Conservation (phyloP, 1,284 basidiomycete species). For the Naganishia sp. region DNA sequence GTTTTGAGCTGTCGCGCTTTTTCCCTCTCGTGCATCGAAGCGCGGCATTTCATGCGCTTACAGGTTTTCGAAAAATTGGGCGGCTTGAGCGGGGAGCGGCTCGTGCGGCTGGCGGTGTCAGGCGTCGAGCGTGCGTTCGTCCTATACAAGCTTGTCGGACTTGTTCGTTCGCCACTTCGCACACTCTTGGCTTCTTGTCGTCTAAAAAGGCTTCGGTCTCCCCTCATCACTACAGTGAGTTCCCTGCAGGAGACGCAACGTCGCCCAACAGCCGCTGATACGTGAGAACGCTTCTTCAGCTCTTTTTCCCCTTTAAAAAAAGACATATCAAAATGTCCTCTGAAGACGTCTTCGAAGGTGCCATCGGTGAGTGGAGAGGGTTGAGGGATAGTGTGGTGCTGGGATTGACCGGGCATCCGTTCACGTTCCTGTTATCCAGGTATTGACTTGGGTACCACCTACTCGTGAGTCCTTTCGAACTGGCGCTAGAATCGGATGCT, state of each 20-base stretch:
- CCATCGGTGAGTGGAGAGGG: conserved; percentile 70
- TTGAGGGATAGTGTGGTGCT: neutral
- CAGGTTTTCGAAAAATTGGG: conserved; percentile 8
- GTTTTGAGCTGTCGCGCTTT: neutral
- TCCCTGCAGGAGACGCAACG: neutral
- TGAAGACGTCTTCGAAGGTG: conserved; percentile 93
- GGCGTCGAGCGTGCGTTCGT: neutral
- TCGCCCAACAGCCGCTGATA: neutral
- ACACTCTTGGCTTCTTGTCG: neutral
- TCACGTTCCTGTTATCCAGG: conserved; percentile 3
- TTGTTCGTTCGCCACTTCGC: neutral
- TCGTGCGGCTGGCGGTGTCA: neutral
- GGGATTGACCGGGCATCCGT: neutral
- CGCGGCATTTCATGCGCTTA: conserved; percentile 11
- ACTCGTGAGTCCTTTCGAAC: conserved; percentile 40
- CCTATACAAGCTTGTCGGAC: conserved; percentile 12
- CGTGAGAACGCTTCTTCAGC: neutral
- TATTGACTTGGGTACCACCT: conserved; percentile 56
- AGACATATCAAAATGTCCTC: conserved; percentile 65
- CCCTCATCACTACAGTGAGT: conserved; percentile 26
- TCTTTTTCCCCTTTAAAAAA: conserved; percentile 20
- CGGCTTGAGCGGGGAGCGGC: neutral
- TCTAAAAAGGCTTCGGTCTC: conserved; percentile 28
- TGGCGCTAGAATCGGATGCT: no score
- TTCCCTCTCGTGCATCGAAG: neutral